Conservation (phyloP, 164 flowering plant species). For the Cinnamomum chago region DNA sequence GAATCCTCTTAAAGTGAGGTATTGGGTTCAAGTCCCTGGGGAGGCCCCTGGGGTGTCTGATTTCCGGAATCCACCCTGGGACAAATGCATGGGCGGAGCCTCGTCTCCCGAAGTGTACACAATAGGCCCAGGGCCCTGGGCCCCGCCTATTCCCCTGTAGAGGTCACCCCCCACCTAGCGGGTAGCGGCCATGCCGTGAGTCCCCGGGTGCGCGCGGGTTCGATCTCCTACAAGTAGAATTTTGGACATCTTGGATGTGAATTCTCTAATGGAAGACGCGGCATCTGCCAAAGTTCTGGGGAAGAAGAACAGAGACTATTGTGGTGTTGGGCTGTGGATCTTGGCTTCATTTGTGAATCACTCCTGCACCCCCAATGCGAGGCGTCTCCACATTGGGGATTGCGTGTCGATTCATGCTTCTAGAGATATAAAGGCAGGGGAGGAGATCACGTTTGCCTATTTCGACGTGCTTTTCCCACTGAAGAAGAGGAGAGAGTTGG, state of each 20-base stretch:
- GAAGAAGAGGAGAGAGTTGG: slow-evolving; percentile 44
- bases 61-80: too few species aligned
- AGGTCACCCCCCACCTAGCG: too few species aligned
- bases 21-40: too few species aligned
- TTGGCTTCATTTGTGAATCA: slow-evolving; percentile 82
- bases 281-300: slow-evolving; percentile 62
- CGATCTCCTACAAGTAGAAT: too few species aligned
- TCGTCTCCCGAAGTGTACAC: too few species aligned
- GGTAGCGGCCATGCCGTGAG: too few species aligned
- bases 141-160: too few species aligned
- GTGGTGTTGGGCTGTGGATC: slow-evolving; percentile 84
- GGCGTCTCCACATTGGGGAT: slow-evolving; percentile 76
- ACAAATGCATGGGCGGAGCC: too few species aligned
- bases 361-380: slow-evolving; percentile 72
- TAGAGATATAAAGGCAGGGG: slow-evolving; percentile 74
- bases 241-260: slow-evolving; percentile 71
- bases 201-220: too few species aligned
- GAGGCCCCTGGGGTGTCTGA: too few species aligned
- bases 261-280: slow-evolving; percentile 66
- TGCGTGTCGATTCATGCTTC: slow-evolving; percentile 60
- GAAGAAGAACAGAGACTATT: slow-evolving; percentile 42
- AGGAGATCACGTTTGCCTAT: slow-evolving; percentile 81
- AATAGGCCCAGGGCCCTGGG: too few species aligned
- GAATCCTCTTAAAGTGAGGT: too few species aligned
- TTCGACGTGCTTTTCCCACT: slow-evolving; percentile 57